These are phyloP conservation scores for Aspergillus biplanus DNA, from an alignment of 495 filamentous ascomycete species.

Conservation along the genomic window DNA sequence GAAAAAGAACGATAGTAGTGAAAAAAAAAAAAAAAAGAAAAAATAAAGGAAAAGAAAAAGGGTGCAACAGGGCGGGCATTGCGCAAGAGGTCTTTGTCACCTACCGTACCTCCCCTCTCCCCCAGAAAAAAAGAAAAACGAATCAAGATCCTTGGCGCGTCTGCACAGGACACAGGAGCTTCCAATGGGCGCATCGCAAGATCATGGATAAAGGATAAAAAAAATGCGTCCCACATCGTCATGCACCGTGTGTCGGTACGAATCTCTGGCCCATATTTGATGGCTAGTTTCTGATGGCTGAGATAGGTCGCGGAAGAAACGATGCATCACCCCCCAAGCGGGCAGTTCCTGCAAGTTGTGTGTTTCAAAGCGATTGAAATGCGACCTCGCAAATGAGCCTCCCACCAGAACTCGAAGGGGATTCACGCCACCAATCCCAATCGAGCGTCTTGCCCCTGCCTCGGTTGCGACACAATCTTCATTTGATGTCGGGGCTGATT, in stretches of 20 bases:
- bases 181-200: too few species aligned
- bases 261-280: neutral
- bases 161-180: too few species aligned
- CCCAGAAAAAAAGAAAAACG: too few species aligned
- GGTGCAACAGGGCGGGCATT: too few species aligned
- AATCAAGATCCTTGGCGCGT: too few species aligned
- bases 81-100: too few species aligned
- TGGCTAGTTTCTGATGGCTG: neutral
- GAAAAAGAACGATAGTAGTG: too few species aligned
- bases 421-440: neutral
- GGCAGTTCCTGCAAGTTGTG: constrained; percentile 4
- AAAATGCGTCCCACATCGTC: constrained; percentile 13
- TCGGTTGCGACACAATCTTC: neutral
- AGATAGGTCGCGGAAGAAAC: constrained; percentile 12
- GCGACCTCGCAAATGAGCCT: neutral
- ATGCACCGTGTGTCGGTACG: constrained; percentile 13
- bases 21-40: too few species aligned
- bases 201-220: neutral
- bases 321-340: neutral
- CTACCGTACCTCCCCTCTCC: too few species aligned
- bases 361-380: neutral
- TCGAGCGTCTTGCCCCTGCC: neutral
- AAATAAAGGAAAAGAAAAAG: too few species aligned
- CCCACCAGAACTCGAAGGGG: neutral
- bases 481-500: neutral